Evolutionary conservation across 352 stramenopile species (phyloP).

Genomic region (Aphanomyces cochlioides): DNA sequence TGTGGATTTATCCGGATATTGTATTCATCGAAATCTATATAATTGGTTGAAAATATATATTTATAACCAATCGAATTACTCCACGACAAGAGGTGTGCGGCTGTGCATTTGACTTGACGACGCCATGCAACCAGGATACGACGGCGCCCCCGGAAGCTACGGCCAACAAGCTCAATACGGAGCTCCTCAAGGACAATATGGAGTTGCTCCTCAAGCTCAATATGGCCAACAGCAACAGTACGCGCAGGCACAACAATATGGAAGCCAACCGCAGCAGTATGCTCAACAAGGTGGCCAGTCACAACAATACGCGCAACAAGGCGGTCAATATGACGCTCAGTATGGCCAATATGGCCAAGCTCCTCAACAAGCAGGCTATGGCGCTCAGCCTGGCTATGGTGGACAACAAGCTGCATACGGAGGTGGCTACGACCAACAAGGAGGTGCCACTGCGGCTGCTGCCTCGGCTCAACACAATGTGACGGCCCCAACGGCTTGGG

Average conservation of each 20-base stretch:
- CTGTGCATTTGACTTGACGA: conserved; percentile 1
- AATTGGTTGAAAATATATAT: too few relatives aligned
- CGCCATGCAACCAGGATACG: conserved; percentile 11
- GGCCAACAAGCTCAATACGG: conserved; percentile 32
- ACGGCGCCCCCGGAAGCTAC: conserved; percentile 14
- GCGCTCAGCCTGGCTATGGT: conserved; percentile 15
- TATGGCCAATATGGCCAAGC: conserved; percentile 31
- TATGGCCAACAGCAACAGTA: conserved; percentile 17
- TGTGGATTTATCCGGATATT: too few relatives aligned
- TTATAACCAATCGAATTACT: background rate
- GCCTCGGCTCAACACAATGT: conserved; percentile 42
- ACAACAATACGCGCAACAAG: background rate
- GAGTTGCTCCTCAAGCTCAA: background rate
- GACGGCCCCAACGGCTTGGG: conserved; percentile 79
- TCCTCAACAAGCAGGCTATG: background rate
- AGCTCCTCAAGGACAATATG: conserved; percentile 28
- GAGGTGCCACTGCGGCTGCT: background rate
- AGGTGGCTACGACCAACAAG: conserved; percentile 31
- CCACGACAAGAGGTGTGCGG: background rate
- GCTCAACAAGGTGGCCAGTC: too few relatives aligned
- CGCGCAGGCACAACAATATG: conserved; percentile 2
- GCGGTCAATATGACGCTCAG: conserved; percentile 26
- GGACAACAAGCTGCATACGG: conserved; percentile 13
- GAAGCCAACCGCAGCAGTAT: conserved; percentile 1
- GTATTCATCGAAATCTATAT: too few relatives aligned